Percentiles rank a stretch among this genome's conserved stretches.
Evolutionary conservation across 192 early-diverging fungal genomes (phyloP).

Genomic region (Anaeromyces robustus): DNA sequence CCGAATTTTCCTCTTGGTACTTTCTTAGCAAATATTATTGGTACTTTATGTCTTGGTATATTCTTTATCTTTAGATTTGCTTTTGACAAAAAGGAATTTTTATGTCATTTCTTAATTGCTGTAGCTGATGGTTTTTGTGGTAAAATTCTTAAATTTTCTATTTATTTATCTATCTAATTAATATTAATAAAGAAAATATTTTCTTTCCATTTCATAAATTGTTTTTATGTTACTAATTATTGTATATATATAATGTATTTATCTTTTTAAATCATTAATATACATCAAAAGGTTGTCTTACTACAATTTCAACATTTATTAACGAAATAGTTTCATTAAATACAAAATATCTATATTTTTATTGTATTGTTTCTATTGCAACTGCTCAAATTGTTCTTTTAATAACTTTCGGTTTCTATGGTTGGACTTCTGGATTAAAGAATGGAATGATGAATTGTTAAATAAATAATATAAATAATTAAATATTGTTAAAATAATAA

Average conservation of each 20-base stretch:
- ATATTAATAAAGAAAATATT: too few relatives aligned
- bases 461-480: too few relatives aligned
- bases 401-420: not conserved
- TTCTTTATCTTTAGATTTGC: not conserved
- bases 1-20: not conserved
- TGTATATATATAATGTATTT: too few relatives aligned
- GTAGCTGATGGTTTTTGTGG: not conserved
- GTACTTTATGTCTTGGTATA: not conserved
- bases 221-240: too few relatives aligned
- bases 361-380: not conserved
- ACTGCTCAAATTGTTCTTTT: not conserved
- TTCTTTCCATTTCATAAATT: too few relatives aligned
- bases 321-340: not conserved
- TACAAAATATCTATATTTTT: not conserved
- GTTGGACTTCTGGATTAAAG: not conserved
- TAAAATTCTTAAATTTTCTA: not conserved
- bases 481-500: too few relatives aligned
- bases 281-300: not conserved
- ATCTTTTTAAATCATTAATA: too few relatives aligned
- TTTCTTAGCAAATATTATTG: not conserved
- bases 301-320: not conserved
- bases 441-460: not conserved
- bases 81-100: not conserved
- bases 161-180: too few relatives aligned
- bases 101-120: not conserved